A percentile compares a stretch with the other conserved stretches of the same genome.
phyloP scores from a whole-genome alignment of 208 protist genomes.

The Wallacemonas collosoma region DNA sequence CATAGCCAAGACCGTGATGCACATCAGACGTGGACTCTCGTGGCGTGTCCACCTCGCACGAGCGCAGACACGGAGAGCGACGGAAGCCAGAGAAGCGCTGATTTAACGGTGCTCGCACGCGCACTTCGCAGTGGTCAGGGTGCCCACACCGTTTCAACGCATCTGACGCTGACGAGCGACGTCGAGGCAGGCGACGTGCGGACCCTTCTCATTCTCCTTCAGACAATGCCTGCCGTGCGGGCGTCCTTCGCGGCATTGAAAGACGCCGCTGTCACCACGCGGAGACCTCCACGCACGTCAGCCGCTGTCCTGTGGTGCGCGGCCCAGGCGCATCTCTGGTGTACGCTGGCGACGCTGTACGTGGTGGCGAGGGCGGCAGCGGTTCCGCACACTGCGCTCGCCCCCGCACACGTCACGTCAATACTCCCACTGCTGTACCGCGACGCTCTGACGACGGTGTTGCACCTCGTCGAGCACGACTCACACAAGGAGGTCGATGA shows the following conservation, averaged over 20 bases:
- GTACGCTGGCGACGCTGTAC: constrained; percentile 4
- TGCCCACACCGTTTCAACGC: not conserved
- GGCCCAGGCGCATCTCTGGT: constrained; percentile 11
- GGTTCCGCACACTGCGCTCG: not conserved
- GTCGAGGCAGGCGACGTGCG: too few species aligned
- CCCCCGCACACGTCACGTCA: not conserved
- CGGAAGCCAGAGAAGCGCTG: not conserved
- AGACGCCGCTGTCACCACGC: not conserved
- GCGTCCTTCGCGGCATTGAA: constrained; percentile 6
- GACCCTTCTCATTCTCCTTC: not conserved
- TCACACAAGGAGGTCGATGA: too few species aligned
- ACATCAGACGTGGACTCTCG: not conserved
- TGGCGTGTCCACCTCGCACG: not conserved
- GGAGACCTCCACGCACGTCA: not conserved
- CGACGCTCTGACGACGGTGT: not conserved
- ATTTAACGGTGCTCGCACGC: not conserved
- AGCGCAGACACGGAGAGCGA: not conserved
- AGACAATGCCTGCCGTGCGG: not conserved
- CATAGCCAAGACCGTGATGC: too few species aligned
- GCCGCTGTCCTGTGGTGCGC: constrained; percentile 1
- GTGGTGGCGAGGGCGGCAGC: not conserved
- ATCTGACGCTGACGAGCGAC: too few species aligned
- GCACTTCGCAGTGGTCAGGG: not conserved
- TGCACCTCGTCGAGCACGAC: not conserved
- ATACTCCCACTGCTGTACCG: not conserved